Percentiles rank a stretch among this genome's conserved stretches.
Conservation (phyloP, 2,329 filamentous ascomycete species). For the Ustulina deusta region DNA sequence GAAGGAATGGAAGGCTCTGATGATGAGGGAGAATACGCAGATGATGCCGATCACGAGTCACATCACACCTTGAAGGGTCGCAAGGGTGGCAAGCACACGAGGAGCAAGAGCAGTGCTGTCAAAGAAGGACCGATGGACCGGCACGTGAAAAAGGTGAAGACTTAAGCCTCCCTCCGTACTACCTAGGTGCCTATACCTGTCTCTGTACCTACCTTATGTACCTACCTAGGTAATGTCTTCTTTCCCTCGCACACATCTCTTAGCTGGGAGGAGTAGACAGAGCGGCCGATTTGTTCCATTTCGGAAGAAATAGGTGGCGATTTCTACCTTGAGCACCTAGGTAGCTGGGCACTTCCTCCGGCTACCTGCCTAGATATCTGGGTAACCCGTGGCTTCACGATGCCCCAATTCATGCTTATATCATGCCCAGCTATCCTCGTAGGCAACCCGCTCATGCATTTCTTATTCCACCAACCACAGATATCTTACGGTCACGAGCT, state of each 20-base stretch:
- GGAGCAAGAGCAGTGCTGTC: constrained; percentile 34
- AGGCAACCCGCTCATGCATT: background rate
- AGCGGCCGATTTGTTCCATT: background rate
- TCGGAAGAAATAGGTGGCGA: background rate
- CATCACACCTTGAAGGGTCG: constrained; percentile 17
- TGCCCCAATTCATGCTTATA: background rate
- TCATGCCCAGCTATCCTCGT: background rate
- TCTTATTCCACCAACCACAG: background rate
- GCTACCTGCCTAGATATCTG: background rate
- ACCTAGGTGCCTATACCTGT: background rate
- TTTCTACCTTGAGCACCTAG: background rate
- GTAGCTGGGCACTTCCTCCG: background rate
- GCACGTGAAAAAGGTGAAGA: constrained; percentile 50
- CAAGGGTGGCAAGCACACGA: constrained; percentile 39
- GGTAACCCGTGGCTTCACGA: constrained; percentile 1
- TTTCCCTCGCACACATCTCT: constrained; percentile 1
- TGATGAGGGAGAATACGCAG: constrained; percentile 38
- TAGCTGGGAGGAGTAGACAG: background rate
- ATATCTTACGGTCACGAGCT: background rate
- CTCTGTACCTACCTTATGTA: background rate
- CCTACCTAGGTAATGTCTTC: background rate
- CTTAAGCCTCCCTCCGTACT: background rate
- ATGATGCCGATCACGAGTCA: constrained; percentile 37
- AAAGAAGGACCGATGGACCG: constrained; percentile 51
- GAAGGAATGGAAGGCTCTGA: constrained; percentile 55